Percentiles rank a stretch among this genome's conserved stretches.
phyloP scores from a whole-genome alignment of 169 alveolate species.

The Cryptosporidium viatorum region DNA sequence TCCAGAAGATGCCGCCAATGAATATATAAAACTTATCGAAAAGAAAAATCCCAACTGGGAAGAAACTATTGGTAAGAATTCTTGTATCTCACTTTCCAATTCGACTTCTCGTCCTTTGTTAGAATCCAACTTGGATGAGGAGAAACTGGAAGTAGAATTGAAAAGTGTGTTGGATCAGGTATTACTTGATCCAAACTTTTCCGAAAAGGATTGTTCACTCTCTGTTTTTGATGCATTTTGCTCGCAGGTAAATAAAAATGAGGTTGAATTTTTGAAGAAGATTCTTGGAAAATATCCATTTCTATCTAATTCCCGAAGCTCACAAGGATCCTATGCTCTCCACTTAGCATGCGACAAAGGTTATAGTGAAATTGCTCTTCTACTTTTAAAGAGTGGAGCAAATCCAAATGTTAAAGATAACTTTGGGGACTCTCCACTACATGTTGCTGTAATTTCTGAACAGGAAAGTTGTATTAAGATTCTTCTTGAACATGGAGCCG shows the following conservation, averaged over 20 bases:
- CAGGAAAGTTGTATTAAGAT: constrained; percentile 14
- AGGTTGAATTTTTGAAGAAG: constrained; percentile 7
- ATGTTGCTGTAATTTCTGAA: constrained; percentile 50
- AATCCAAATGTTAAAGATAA: constrained; percentile 73
- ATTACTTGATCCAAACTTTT: constrained; percentile 24
- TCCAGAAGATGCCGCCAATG: constrained; percentile 83
- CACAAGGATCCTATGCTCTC: constrained; percentile 41
- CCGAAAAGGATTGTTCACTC: constrained; percentile 36
- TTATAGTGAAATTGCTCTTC: constrained; percentile 6
- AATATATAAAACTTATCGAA: constrained; percentile 78
- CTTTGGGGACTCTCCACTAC: constrained; percentile 78
- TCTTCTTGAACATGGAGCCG: constrained; percentile 43
- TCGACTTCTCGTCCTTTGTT: constrained; percentile 39
- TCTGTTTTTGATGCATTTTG: constrained; percentile 69
- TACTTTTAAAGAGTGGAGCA: constrained; percentile 67
- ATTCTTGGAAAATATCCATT: constrained; percentile 30
- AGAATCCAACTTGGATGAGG: constrained; percentile 16
- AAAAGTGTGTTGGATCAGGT: constrained; percentile 24
- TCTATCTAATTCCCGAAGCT: constrained; percentile 42
- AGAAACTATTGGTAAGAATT: constrained; percentile 43
- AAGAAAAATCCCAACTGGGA: constrained; percentile 70
- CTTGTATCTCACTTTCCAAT: constrained; percentile 17
- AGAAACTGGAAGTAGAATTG: constrained; percentile 21
- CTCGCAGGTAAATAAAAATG: constrained; percentile 68
- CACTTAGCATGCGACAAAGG: constrained; percentile 64